phyloP scores from a whole-genome alignment of 2,329 filamentous ascomycete species.

The Penicillium sp. region DNA sequence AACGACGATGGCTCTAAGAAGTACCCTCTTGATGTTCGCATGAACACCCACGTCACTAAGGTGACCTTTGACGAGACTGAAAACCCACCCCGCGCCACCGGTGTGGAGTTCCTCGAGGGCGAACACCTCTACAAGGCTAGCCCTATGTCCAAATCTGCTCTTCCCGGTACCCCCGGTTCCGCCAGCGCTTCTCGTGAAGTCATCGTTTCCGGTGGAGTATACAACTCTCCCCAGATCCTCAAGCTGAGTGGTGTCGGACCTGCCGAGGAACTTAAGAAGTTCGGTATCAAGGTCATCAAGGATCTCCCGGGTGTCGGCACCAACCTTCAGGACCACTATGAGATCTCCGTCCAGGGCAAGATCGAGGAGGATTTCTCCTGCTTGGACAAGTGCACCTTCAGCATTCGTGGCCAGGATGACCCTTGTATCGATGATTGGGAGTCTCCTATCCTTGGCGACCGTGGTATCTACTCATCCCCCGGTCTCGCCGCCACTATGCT shows the following conservation, averaged over 20 bases:
- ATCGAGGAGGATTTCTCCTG: constrained; percentile 37
- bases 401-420: constrained; percentile 19
- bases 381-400: constrained; percentile 30
- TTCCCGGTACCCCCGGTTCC: constrained; percentile 32
- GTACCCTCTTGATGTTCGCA: constrained; percentile 50
- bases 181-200: constrained; percentile 39
- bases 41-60: constrained; percentile 42
- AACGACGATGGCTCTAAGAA: constrained; percentile 27
- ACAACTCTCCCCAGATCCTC: constrained; percentile 57
- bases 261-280: constrained; percentile 42
- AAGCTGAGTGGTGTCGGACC: constrained; percentile 57
- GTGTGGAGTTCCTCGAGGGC: constrained; percentile 45
- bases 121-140: constrained; percentile 42
- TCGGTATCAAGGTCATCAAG: constrained; percentile 46
- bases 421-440: constrained; percentile 41
- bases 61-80: constrained; percentile 36
- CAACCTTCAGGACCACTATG: constrained; percentile 53
- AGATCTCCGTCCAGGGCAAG: constrained; percentile 19
- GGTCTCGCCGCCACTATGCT: constrained; percentile 47
- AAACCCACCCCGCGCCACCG: constrained; percentile 37
- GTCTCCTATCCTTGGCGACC: constrained; percentile 29
- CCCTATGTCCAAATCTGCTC: constrained; percentile 25
- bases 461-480: constrained; percentile 42
- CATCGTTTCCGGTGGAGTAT: constrained; percentile 47
- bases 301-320: constrained; percentile 56